Evolutionary conservation across 345 rosid genomes (phyloP).

Genomic region (Ceriops tagal): DNA sequence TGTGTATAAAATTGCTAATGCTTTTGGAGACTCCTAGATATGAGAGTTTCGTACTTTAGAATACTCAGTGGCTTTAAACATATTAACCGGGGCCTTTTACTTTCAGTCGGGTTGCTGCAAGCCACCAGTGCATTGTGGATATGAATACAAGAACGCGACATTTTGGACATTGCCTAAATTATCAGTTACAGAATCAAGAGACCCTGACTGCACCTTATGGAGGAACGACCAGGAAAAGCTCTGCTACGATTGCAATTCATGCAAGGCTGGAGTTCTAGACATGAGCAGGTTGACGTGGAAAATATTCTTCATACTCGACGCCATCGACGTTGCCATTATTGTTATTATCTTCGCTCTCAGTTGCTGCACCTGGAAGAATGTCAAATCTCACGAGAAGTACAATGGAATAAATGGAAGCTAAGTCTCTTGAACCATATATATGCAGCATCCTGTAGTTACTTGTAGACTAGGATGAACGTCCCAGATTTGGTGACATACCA

Average conservation of each 20-base stretch:
- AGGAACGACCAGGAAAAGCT: slow-evolving; percentile 27
- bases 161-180: slow-evolving; percentile 10
- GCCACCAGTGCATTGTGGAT: slow-evolving; percentile 41
- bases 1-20: too few species aligned
- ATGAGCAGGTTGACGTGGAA: slow-evolving; percentile 37
- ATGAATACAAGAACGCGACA: slow-evolving; percentile 28
- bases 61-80: too few species aligned
- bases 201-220: slow-evolving; percentile 30
- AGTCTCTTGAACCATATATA: too few species aligned
- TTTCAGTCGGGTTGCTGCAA: slow-evolving; percentile 47
- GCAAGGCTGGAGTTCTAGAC: slow-evolving; percentile 39
- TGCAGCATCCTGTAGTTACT: too few species aligned
- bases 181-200: slow-evolving; percentile 1
- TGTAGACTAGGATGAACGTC: too few species aligned
- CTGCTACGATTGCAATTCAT: slow-evolving; percentile 46
- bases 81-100: not conserved
- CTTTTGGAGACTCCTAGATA: too few species aligned
- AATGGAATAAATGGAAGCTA: too few species aligned
- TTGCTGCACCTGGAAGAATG: slow-evolving; percentile 10
- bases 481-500: too few species aligned
- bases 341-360: slow-evolving; percentile 14
- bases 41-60: too few species aligned
- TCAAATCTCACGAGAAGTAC: too few species aligned
- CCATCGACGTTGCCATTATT: not conserved
- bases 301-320: slow-evolving; percentile 5